Conservation (phyloP, 1,284 basidiomycete species). For the Earliella scabrosa region DNA sequence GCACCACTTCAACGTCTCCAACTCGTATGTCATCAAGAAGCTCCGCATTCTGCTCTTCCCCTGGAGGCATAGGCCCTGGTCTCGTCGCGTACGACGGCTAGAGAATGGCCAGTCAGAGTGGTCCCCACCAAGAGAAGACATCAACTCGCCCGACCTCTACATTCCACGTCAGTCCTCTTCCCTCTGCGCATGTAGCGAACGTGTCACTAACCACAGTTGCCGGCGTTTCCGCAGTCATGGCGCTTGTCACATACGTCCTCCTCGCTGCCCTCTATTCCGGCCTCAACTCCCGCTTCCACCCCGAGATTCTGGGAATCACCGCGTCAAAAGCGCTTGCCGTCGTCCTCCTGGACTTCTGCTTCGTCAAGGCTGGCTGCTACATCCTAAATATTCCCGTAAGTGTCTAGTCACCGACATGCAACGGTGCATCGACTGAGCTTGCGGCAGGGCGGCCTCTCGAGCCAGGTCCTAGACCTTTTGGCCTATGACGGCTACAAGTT, state of each 20-base stretch:
- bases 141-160: conserved; percentile 96
- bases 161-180: conserved; percentile 79
- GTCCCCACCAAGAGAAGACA: conserved; percentile 90
- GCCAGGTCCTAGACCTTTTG: conserved; percentile 72
- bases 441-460: conserved; percentile 50
- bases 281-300: conserved; percentile 84
- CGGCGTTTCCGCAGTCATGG: conserved; percentile 74
- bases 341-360: conserved; percentile 84
- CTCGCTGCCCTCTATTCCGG: conserved; percentile 87
- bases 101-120: conserved; percentile 81
- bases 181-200: conserved; percentile 6
- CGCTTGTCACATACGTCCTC: conserved; percentile 94
- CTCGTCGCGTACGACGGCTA: conserved; percentile 62
- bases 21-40: conserved; percentile 94
- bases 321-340: conserved; percentile 85
- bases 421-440: background rate
- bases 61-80: conserved; percentile 90
- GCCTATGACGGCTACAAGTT: conserved; percentile 98
- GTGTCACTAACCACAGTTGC: background rate
- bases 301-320: conserved; percentile 87
- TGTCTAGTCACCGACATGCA: background rate
- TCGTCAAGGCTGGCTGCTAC: conserved; percentile 92
- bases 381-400: conserved; percentile 48
- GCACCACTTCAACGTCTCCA: conserved; percentile 96
- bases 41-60: conserved; percentile 92